These are phyloP conservation scores for Sclerotinia glacialis DNA, from an alignment of 2,329 filamentous ascomycete species.

Conservation along the genomic window DNA sequence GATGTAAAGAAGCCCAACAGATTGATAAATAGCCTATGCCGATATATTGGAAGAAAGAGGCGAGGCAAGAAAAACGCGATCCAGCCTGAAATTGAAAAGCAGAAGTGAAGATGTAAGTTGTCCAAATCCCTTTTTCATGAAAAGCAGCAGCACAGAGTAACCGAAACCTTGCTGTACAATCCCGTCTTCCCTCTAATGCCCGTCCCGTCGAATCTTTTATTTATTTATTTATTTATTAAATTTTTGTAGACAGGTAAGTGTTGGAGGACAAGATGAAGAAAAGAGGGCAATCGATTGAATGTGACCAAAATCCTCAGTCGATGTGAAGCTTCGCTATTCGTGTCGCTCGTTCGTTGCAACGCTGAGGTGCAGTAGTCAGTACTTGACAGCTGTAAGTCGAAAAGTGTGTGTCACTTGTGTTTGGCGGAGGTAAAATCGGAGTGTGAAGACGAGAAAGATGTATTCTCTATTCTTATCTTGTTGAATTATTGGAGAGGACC, in stretches of 20 bases:
- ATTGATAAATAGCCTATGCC: slow-evolving; percentile 17
- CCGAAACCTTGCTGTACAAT: slow-evolving; percentile 13
- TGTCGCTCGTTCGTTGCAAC: background rate
- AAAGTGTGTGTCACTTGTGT: background rate
- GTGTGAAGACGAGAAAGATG: background rate
- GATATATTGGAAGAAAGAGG: slow-evolving; percentile 20
- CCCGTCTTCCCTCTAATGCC: slow-evolving; percentile 12
- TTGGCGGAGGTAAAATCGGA: background rate
- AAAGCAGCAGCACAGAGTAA: slow-evolving; percentile 17
- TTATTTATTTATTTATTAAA: background rate
- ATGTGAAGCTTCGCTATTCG: slow-evolving; percentile 10
- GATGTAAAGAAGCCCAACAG: slow-evolving; percentile 26
- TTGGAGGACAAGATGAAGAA: background rate
- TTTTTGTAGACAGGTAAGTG: background rate
- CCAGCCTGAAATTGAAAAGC: slow-evolving; percentile 21
- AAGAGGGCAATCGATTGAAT: background rate
- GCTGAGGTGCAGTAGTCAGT: background rate
- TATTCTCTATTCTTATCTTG: background rate
- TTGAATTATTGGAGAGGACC: background rate
- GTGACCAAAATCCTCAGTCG: slow-evolving; percentile 6
- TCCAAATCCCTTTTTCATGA: slow-evolving; percentile 20
- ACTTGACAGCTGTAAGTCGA: background rate
- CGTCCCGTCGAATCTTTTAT: background rate
- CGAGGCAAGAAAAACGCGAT: slow-evolving; percentile 15
- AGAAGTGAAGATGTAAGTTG: slow-evolving; percentile 18